A percentile compares a stretch with the other conserved stretches of the same genome.
phyloP scores from a whole-genome alignment of 2,329 filamentous ascomycete genomes.

The Alternaria consortialis region DNA sequence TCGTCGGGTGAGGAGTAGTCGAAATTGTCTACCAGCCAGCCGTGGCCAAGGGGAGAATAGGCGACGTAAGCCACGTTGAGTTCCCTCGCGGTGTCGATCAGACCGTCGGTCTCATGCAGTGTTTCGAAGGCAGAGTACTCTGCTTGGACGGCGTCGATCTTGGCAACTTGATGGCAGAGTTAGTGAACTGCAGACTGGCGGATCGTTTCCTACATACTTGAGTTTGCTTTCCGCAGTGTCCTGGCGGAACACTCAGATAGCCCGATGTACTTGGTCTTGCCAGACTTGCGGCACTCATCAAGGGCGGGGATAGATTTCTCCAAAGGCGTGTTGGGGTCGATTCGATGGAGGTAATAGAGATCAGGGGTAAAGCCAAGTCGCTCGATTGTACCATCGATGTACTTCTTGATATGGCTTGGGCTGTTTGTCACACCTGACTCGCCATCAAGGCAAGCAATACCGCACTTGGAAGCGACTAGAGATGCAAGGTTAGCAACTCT shows the following conservation, averaged over 20 bases:
- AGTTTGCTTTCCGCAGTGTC: conserved; percentile 59
- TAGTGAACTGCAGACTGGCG: not conserved
- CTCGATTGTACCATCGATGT: conserved; percentile 51
- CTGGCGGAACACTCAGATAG: conserved; percentile 55
- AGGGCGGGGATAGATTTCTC: conserved; percentile 59
- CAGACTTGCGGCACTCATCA: conserved; percentile 48
- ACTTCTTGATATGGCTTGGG: conserved; percentile 50
- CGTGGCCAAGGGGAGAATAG: conserved; percentile 47
- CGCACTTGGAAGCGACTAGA: conserved; percentile 38
- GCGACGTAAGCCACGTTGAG: conserved; percentile 49
- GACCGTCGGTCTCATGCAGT: conserved; percentile 52
- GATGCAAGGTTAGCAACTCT: not conserved
- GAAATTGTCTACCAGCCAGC: conserved; percentile 36
- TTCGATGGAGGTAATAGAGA: conserved; percentile 54
- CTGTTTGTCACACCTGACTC: conserved; percentile 52
- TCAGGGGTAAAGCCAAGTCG: conserved; percentile 52
- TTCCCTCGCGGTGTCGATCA: conserved; percentile 51
- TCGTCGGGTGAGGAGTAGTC: conserved; percentile 52
- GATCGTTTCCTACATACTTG: conserved; percentile 15
- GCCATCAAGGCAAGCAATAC: conserved; percentile 42
- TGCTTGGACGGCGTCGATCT: conserved; percentile 58
- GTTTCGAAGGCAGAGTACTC: conserved; percentile 61
- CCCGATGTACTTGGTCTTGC: conserved; percentile 61
- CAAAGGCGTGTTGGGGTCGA: conserved; percentile 49
- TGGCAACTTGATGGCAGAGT: conserved; percentile 45